phyloP scores from a whole-genome alignment of 495 filamentous ascomycete species.

The Lasiosphaeris hirsuta region DNA sequence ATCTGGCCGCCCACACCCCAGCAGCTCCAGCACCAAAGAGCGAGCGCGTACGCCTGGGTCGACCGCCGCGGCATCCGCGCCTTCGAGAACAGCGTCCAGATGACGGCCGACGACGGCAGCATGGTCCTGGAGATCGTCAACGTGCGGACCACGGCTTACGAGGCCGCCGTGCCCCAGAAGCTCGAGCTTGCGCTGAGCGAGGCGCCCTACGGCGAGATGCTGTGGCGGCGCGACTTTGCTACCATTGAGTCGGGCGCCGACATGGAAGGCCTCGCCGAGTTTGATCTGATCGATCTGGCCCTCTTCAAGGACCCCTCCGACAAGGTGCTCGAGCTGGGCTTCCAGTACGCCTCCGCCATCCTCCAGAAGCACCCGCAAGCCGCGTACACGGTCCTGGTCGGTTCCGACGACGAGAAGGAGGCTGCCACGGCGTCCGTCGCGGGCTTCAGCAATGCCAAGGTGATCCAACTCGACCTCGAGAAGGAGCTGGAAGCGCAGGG shows the following conservation, averaged over 20 bases:
- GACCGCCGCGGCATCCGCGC: too few relatives aligned
- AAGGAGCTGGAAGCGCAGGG: slow-evolving; percentile 13
- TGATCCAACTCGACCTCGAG: slow-evolving; percentile 11
- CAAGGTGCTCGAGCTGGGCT: slow-evolving; percentile 13
- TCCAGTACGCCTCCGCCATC: slow-evolving; percentile 4
- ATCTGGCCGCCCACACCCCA: slow-evolving; percentile 27
- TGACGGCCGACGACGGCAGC: slow-evolving; percentile 12
- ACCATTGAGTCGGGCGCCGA: not conserved
- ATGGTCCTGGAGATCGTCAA: slow-evolving; percentile 29
- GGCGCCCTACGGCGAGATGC: slow-evolving; percentile 16
- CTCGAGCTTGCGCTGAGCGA: slow-evolving; percentile 7
- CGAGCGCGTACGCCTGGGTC: not conserved
- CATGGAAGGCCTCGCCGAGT: not conserved
- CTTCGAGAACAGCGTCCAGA: too few relatives aligned
- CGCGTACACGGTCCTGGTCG: not conserved
- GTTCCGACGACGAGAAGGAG: not conserved
- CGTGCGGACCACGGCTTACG: slow-evolving; percentile 28
- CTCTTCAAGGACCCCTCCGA: slow-evolving; percentile 18
- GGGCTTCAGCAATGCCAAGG: slow-evolving; percentile 14
- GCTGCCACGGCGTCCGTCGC: not conserved
- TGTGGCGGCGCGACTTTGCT: slow-evolving; percentile 21
- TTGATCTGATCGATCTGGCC: slow-evolving; percentile 10
- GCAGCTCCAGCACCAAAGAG: slow-evolving; percentile 9
- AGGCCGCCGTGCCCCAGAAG: slow-evolving; percentile 33
- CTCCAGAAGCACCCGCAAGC: slow-evolving; percentile 8